Conservation (phyloP, 2,329 filamentous ascomycete genomes). For the Aspergillus persii region DNA sequence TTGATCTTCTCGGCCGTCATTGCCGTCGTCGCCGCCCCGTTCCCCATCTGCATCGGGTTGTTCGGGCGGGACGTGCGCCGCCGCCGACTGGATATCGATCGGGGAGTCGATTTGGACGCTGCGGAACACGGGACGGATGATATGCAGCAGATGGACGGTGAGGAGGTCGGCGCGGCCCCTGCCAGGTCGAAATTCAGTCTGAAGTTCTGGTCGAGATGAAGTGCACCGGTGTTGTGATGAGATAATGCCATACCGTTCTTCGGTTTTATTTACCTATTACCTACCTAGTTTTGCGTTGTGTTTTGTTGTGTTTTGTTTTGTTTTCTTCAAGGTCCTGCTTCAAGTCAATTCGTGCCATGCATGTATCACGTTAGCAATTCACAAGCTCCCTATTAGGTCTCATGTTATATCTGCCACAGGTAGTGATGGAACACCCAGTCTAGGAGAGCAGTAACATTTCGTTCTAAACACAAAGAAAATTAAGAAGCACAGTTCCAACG, state of each 20-base stretch:
- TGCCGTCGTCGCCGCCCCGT: constrained; percentile 61
- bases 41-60: constrained; percentile 67
- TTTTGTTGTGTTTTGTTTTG: not conserved
- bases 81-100: constrained; percentile 42
- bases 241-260: not conserved
- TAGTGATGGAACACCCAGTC: constrained; percentile 10
- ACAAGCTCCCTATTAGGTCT: not conserved
- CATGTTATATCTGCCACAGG: not conserved
- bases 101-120: constrained; percentile 23
- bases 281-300: not conserved
- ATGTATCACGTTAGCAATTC: not conserved
- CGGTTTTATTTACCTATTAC: not conserved
- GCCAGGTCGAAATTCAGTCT: constrained; percentile 2
- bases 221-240: not conserved
- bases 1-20: constrained; percentile 78
- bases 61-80: constrained; percentile 57
- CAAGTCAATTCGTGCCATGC: not conserved
- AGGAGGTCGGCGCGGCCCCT: not conserved
- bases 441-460: constrained; percentile 32
- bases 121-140: not conserved
- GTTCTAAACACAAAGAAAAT: constrained; percentile 31
- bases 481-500: constrained; percentile 37
- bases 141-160: not conserved
- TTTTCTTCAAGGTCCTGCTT: not conserved
- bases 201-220: not conserved